These are phyloP conservation scores for Pestalotiopsis sp. DNA, from an alignment of 2,329 filamentous ascomycete species.

Conservation along the genomic window DNA sequence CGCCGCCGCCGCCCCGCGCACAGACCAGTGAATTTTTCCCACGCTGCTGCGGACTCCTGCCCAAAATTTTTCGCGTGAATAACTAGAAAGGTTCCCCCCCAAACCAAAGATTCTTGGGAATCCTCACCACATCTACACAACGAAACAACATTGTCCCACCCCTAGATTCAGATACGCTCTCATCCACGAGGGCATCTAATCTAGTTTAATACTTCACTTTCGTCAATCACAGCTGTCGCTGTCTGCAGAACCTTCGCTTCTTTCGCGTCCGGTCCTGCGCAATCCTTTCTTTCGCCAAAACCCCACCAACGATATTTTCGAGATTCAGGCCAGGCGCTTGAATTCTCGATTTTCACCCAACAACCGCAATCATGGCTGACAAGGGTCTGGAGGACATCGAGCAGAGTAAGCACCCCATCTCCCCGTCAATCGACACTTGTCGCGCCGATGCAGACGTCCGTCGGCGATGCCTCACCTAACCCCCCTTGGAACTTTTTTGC, in stretches of 20 bases:
- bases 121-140: conserved; percentile 12
- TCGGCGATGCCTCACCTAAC: background rate
- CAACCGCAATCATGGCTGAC: conserved; percentile 95
- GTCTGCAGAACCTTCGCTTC: conserved; percentile 17
- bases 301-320: conserved; percentile 30
- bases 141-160: conserved; percentile 4
- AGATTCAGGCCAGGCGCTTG: conserved; percentile 17
- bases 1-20: background rate
- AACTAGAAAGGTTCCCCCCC: conserved; percentile 6
- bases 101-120: conserved; percentile 7
- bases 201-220: conserved; percentile 21
- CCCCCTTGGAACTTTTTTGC: background rate
- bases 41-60: conserved; percentile 6
- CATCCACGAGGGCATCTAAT: conserved; percentile 16
- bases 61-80: conserved; percentile 13
- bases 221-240: conserved; percentile 23
- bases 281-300: conserved; percentile 28
- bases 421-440: background rate
- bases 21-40: conserved; percentile 7
- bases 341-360: conserved; percentile 12
- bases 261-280: conserved; percentile 13
- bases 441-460: background rate
- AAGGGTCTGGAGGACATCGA: conserved; percentile 90
- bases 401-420: conserved; percentile 19
- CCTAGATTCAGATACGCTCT: conserved; percentile 18